Base-by-base conservation (phyloP, 1,284 basidiomycete genomes). In the Trametes sp. region DNA sequence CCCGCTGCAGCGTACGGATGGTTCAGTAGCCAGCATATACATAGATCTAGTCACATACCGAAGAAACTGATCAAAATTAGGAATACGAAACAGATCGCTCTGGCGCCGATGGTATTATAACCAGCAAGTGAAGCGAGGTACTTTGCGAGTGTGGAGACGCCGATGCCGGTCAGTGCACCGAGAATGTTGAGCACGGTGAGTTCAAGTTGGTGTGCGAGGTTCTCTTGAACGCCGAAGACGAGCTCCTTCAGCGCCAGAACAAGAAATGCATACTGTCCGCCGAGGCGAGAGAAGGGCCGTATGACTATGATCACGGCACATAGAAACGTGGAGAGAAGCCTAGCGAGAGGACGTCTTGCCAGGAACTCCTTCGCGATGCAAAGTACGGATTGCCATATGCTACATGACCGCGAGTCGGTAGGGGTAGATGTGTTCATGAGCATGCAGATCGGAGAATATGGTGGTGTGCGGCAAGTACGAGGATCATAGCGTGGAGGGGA, bases 191-290 rank as follows among this genome's bases (percentile, higher is more conserved):
- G 74, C 19, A 81, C 68, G 6, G 80, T 80, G 1, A 76, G 74
- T 68, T 84, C 83, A 4, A 84, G 69, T 68, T 85, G 82, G 66
- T 84, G 81, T 0, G 82, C 78, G 14, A 84, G 75, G 65, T 76
- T 81, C 50, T 80, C 78, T 63, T 84, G 81, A 0, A 80, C 78
- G 10, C 79, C 78, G 68, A 84, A 84, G 41, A 82, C 77, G 8
- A 84, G 76, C 61, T 83, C 82, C 63, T 84, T 83, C 29, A 84
- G 64, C 1, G 80, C 77, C 6, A 84, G 72, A 4, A 80, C 78
- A 1, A 84, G 73, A 69, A 82, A 84, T 24, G 80, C 81, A 53
- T 73, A 76, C 2, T 64, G 59, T 4, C 82, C 81, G 5, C 82
- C 83, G 24, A 79, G 70, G 28, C 61, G 70, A 16, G 81, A 79